Evolutionary conservation across 306 rosid genomes (phyloP).

Genomic region (Castanea mollissima): DNA sequence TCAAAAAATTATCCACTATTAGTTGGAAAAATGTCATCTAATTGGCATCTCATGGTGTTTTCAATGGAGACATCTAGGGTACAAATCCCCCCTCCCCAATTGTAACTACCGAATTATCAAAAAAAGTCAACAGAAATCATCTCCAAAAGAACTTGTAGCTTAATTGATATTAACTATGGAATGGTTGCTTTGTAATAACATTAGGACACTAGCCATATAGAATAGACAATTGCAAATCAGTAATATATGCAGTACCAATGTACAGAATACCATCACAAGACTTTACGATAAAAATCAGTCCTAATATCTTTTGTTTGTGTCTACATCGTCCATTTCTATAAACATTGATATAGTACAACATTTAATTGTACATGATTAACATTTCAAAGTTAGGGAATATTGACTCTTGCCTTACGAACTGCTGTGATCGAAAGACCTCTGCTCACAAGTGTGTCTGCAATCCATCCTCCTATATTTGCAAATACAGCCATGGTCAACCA

Average conservation of each 20-base stretch:
- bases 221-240: not conserved
- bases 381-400: not conserved
- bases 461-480: constrained; percentile 99
- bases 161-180: not conserved
- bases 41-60: too few relatives aligned
- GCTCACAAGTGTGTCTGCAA: constrained; percentile 95
- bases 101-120: too few relatives aligned
- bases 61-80: too few relatives aligned
- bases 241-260: not conserved
- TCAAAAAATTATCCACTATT: not conserved
- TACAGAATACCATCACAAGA: not conserved
- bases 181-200: not conserved
- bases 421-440: constrained; percentile 80
- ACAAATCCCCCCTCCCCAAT: too few relatives aligned
- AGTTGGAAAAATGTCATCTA: not conserved
- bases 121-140: constrained; percentile 1
- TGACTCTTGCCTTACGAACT: constrained; percentile 78
- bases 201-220: not conserved
- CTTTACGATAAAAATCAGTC: not conserved
- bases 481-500: constrained; percentile 97
- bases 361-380: not conserved
- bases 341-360: constrained; percentile 1
- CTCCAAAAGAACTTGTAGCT: not conserved
- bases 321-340: not conserved
- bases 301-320: not conserved